Evolutionary conservation across 805 yeast genomes (phyloP).

Genomic region (Spathaspora passalidarum): DNA sequence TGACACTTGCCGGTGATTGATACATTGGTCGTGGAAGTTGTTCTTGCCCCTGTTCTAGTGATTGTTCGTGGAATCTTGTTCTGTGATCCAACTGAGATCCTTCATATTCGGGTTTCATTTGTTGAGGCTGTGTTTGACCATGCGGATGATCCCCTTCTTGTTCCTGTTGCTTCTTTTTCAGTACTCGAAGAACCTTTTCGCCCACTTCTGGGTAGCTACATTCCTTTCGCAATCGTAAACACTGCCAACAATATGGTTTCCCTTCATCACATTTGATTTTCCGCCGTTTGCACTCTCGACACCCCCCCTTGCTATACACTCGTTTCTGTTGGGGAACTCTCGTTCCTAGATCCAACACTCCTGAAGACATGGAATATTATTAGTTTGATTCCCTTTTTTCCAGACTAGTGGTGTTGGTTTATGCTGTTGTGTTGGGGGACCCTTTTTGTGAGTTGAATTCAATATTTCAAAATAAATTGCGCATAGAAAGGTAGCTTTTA

Average conservation of each 20-base stretch:
- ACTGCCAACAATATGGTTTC: conserved; percentile 38
- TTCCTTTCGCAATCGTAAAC: conserved; percentile 30
- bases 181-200: conserved; percentile 31
- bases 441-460: neutral
- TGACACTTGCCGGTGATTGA: neutral
- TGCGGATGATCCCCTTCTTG: neutral
- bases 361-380: conserved; percentile 3
- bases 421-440: neutral
- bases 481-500: neutral
- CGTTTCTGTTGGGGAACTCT: conserved; percentile 7
- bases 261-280: conserved; percentile 43
- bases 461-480: neutral
- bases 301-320: conserved; percentile 35
- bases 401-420: neutral
- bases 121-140: neutral
- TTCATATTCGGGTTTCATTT: neutral
- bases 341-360: conserved; percentile 4
- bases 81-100: neutral
- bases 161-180: conserved; percentile 12
- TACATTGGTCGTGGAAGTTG: neutral
- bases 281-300: conserved; percentile 40
- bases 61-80: neutral
- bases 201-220: conserved; percentile 38
- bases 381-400: neutral
- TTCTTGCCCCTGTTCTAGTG: neutral